These are phyloP conservation scores for Tetracentron sinense DNA, from an alignment of 164 flowering plant species.

Conservation along the genomic window DNA sequence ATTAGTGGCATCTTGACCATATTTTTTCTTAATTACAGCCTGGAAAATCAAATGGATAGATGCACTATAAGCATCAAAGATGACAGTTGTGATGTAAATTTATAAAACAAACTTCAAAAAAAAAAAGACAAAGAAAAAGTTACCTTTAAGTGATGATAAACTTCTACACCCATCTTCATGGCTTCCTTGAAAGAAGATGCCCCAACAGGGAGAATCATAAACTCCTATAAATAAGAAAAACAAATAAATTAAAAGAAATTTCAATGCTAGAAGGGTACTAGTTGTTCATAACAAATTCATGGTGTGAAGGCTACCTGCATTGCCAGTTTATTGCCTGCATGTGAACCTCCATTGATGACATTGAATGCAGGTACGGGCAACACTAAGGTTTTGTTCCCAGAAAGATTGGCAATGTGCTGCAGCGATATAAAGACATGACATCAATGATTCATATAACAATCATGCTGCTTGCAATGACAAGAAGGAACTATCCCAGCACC, in stretches of 20 bases:
- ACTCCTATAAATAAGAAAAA: constrained; percentile 47
- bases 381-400: constrained; percentile 43
- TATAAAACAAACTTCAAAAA: neutral
- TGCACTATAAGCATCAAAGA: neutral
- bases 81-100: neutral
- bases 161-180: too few relatives aligned
- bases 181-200: constrained; percentile 46
- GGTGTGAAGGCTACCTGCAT: constrained; percentile 33
- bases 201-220: too few relatives aligned
- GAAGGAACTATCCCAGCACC: neutral
- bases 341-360: too few relatives aligned
- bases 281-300: neutral
- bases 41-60: constrained; percentile 8
- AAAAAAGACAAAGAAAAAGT: neutral
- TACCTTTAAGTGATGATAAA: constrained; percentile 43
- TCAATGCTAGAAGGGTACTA: neutral
- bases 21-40: constrained; percentile 46
- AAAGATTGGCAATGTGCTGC: constrained; percentile 46
- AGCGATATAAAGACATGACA: neutral
- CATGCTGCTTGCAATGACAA: neutral
- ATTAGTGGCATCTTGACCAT: too few relatives aligned
- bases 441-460: neutral
- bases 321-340: constrained; percentile 45
- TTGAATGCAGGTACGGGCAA: constrained; percentile 47
- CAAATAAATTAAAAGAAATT: neutral